These are phyloP conservation scores for Salvia rosmarinus DNA, from an alignment of 257 asterid genomes.

Conservation along the genomic window DNA sequence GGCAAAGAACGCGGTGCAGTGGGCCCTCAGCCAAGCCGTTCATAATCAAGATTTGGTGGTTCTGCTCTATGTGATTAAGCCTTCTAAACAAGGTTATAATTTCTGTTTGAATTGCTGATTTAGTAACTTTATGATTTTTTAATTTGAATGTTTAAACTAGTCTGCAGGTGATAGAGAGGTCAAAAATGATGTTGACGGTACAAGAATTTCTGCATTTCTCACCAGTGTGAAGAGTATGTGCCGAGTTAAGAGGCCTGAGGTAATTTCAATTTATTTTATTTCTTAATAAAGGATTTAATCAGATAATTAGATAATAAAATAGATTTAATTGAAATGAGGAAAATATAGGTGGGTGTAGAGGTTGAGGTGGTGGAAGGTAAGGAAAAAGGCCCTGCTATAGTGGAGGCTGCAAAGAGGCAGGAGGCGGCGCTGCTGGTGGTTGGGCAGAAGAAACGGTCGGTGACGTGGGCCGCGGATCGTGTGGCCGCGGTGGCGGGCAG, in stretches of 20 bases:
- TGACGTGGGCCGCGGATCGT: too few relatives aligned
- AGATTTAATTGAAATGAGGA: too few relatives aligned
- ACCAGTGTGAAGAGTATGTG: slow-evolving; percentile 58
- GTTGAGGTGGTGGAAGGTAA: slow-evolving; percentile 64
- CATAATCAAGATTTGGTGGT: slow-evolving; percentile 62
- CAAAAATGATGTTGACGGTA: slow-evolving; percentile 42
- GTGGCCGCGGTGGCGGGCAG: slow-evolving; percentile 41
- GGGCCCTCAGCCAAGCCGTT: slow-evolving; percentile 79
- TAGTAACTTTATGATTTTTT: background rate
- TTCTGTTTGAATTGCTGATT: background rate
- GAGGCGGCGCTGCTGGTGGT: slow-evolving; percentile 61
- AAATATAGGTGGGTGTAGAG: slow-evolving; percentile 57
- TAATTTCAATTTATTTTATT: slow-evolving; percentile 18
- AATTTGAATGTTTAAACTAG: background rate
- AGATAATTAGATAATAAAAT: too few relatives aligned
- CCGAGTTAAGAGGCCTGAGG: slow-evolving; percentile 81
- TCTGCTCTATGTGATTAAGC: slow-evolving; percentile 63
- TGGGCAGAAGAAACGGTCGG: slow-evolving; percentile 70
- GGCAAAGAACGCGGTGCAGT: slow-evolving; percentile 68
- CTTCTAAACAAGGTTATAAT: slow-evolving; percentile 55
- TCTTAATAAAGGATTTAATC: too few relatives aligned
- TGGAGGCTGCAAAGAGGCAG: slow-evolving; percentile 58
- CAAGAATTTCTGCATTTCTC: slow-evolving; percentile 57
- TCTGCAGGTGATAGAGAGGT: slow-evolving; percentile 43
- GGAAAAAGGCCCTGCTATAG: slow-evolving; percentile 67